phyloP scores from a whole-genome alignment of 805 yeast species.

The Kuraishia ogatae region DNA sequence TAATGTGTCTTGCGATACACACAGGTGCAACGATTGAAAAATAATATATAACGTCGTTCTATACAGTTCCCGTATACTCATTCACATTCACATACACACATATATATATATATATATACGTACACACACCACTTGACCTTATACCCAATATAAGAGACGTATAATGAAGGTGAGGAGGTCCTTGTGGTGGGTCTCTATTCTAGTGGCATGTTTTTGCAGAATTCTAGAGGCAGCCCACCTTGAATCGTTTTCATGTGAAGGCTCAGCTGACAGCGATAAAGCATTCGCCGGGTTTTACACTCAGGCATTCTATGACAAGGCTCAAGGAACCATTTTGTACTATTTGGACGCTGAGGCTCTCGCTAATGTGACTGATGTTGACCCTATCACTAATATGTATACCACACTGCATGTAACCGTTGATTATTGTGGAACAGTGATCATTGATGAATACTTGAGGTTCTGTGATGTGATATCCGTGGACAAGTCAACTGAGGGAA shows the following conservation, averaged over 20 bases:
- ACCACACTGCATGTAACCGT: slow-evolving; percentile 40
- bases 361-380: slow-evolving; percentile 30
- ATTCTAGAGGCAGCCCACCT: slow-evolving; percentile 5
- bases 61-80: not conserved
- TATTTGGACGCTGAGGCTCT: slow-evolving; percentile 9
- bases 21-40: not conserved
- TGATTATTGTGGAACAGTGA: slow-evolving; percentile 32
- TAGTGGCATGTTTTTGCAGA: not conserved
- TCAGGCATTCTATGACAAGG: slow-evolving; percentile 7
- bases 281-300: slow-evolving; percentile 3
- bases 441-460: slow-evolving; percentile 29
- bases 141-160: not conserved
- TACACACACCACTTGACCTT: too few relatives aligned
- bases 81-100: not conserved
- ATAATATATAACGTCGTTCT: not conserved
- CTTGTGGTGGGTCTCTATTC: not conserved
- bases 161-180: not conserved
- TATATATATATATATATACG: too few relatives aligned
- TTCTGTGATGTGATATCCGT: slow-evolving; percentile 27
- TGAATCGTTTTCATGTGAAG: slow-evolving; percentile 5
- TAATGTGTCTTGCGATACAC: not conserved
- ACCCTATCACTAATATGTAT: slow-evolving; percentile 33
- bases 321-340: slow-evolving; percentile 5
- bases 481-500: slow-evolving; percentile 3
- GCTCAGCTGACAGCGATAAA: not conserved